Evolutionary conservation across 2,329 filamentous ascomycete species (phyloP).

Genomic region (Botrytis deweyae): DNA sequence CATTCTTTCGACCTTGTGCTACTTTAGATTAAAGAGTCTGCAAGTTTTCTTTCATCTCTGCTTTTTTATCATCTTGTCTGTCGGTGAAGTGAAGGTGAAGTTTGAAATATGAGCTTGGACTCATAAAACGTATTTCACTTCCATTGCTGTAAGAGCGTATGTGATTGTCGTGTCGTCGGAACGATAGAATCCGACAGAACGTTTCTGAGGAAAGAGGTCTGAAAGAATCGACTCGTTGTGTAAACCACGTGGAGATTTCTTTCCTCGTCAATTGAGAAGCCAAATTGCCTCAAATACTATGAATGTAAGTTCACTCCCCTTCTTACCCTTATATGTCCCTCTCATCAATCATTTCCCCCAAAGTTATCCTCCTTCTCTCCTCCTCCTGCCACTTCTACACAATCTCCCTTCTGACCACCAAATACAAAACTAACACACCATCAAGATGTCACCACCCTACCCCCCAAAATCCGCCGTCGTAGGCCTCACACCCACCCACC

Average conservation of each 20-base stretch:
- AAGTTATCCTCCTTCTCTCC: neutral
- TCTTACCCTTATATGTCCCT: neutral
- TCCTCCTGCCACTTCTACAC: neutral
- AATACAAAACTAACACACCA: neutral
- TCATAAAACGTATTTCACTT: neutral
- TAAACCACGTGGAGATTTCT: neutral
- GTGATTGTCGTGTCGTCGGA: neutral
- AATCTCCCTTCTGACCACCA: neutral
- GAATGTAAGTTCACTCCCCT: neutral
- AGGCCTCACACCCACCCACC: constrained; percentile 57
- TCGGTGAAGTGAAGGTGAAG: neutral
- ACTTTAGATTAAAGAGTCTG: neutral
- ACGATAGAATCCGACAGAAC: neutral
- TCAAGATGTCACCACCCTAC: constrained; percentile 29
- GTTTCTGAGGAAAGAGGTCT: neutral
- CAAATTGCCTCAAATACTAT: neutral
- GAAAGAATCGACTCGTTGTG: neutral
- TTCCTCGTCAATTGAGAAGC: neutral
- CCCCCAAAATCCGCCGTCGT: constrained; percentile 47
- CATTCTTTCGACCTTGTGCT: neutral
- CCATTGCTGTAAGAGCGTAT: neutral
- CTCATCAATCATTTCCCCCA: neutral
- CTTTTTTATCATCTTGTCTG: neutral
- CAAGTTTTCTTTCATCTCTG: neutral
- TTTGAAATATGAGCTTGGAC: neutral